Base-by-base conservation (phyloP, 768 basidiomycete species). In the Lactarius tabidus region DNA sequence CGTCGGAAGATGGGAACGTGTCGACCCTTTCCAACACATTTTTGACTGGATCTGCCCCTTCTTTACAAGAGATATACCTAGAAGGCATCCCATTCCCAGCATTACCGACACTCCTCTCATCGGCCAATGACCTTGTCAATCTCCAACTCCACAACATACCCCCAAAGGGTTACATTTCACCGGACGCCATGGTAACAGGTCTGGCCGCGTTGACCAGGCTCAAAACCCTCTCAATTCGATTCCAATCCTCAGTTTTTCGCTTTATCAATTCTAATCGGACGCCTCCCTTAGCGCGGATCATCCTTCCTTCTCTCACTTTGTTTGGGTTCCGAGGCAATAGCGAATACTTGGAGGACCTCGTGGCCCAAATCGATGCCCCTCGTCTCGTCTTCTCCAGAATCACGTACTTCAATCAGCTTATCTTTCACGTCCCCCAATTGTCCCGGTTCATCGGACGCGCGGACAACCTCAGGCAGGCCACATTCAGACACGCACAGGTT, bases 301-400 rank as follows among this genome's bases (percentile, higher is more conserved):
- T 6, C 41, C 31, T 62, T 33, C 26, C 61, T 8, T 33, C 54
- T 56, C 61, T 62, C 33, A 45, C 31, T 9, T 1, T 1, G 2
- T 43, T 63, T 28, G 6, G 7, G 10, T 56, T 56, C 20, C 33
- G 43, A 10, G 62, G 62, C 10, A 12, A 28, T 43, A 35, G 43
- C 56, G 43, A 63, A 28, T 63, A 63, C 5, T 15, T 63, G 26
- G 45, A 57, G 18, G 62, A 38, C n/a, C 41, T 57, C 18, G 35
- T 39, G 15, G 23, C 43, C 28, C n/a, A 14, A 23, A 58, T 63
- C 35, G 28, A 45, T 5, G 18, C 62, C 1, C 62, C 62, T 18
- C 10, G 7, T 1, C 55, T 63, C 20, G 20, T n/a, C 8, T 2
- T 17, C 20, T 15, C 51, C 35, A 17, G 20, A 45, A 20, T 12